These are phyloP conservation scores for Gossypium sturtianum DNA, from an alignment of 345 rosid genomes.

Conservation along the genomic window DNA sequence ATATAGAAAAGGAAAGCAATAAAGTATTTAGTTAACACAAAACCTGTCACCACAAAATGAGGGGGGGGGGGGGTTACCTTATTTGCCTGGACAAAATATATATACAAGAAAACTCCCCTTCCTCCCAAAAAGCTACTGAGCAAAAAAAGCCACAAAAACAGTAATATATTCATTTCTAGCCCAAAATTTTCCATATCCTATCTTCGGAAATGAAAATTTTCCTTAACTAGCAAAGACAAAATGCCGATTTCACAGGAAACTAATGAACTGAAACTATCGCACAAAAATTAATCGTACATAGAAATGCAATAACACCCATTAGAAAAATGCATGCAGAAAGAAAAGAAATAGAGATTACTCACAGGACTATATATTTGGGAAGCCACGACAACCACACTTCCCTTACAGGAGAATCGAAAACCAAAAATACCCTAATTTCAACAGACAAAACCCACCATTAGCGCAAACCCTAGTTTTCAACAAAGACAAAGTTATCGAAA, in stretches of 20 bases:
- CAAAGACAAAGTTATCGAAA: slow-evolving; percentile 1
- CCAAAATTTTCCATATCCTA: not conserved
- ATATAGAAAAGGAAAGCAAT: too few species aligned
- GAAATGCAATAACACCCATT: not conserved
- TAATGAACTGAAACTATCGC: not conserved
- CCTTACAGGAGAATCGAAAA: slow-evolving; percentile 6
- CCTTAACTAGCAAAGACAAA: not conserved
- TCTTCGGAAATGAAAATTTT: not conserved
- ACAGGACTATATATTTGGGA: slow-evolving; percentile 20
- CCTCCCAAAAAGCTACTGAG: not conserved
- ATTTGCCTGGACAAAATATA: not conserved
- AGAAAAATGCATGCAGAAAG: not conserved
- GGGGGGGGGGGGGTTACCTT: not conserved
- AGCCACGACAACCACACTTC: slow-evolving; percentile 9
- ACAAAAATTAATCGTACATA: not conserved
- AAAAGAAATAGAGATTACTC: slow-evolving; percentile 12
- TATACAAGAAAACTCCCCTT: not conserved
- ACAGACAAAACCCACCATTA: slow-evolving; percentile 32
- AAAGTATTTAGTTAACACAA: not conserved
- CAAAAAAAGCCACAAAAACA: not conserved
- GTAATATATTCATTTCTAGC: not conserved
- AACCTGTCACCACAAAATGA: not conserved
- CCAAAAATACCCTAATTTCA: slow-evolving; percentile 40
- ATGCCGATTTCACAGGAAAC: not conserved
- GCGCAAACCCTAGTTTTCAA: slow-evolving; percentile 15